Evolutionary conservation across 2,329 filamentous ascomycete genomes (phyloP), one percentile per base, ranked within the genome.

Genomic region (Monilinia laxa): DNA sequence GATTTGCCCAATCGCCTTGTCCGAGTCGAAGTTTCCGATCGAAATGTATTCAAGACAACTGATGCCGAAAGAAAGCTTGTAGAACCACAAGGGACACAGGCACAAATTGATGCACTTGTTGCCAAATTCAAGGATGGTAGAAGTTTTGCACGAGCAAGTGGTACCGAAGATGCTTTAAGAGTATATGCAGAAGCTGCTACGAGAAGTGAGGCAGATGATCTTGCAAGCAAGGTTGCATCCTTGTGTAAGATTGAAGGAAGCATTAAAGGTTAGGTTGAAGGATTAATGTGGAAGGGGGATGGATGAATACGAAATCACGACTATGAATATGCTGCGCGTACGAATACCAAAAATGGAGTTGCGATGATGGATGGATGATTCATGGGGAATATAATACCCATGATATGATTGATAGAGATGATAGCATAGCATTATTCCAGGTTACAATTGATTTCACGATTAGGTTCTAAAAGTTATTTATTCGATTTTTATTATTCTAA

Each of bases 1-100:
- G 95, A 99, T 78, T 87, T 98, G 18, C 95, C 95, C 63, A 98
- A 97, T 81, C 89, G 93, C 40, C 88, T 99, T n/a, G 90, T 96
- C 67, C 91, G 93, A 69, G 93, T 98, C 69, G 90, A 96, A 76
- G 95, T 99, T 63, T 84, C 84, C 62, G 88, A 97, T 81, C 91
- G 96, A 77, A 91, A 91, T 73, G 85, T 92, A 62, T 99, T 97
- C 85, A 87, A 91, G 79, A 92, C 94, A 0, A 93, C 92, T 0
- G 93, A 97, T 71, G 95, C 95, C 2, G 95, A 99, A 83, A 87
- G 95, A 70, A 91, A 89, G 75, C 86, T 99, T 16, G 89, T 90
- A 75, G 87, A 88, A 66, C 95, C 95, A 0, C 80, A 84, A 11
- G 92, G 92, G 60, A 85, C 91, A 38, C 95, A 99, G 80, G 85